phyloP scores from a whole-genome alignment of 257 asterid genomes.

The Eucommia ulmoides region DNA sequence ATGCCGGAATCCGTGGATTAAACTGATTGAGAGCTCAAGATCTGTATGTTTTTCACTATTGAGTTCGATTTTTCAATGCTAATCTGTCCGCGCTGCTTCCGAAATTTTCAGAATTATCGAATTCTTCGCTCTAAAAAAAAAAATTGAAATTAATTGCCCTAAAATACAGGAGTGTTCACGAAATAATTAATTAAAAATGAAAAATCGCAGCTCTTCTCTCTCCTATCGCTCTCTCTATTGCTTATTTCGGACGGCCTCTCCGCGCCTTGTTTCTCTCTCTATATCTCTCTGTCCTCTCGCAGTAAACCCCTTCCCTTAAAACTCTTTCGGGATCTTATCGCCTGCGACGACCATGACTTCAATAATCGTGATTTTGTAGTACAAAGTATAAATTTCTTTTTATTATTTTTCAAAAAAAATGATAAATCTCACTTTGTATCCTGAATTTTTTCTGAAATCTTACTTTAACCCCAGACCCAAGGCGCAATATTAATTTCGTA shows the following conservation, averaged over 20 bases:
- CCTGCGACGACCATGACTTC: no score
- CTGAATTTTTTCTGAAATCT: no score
- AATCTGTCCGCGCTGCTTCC: background rate
- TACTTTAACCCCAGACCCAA: no score
- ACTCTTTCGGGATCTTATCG: no score
- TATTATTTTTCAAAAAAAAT: no score
- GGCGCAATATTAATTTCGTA: no score
- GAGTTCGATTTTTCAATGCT: background rate
- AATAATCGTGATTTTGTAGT: no score
- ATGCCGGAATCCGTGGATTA: background rate
- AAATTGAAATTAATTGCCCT: conserved; percentile 25
- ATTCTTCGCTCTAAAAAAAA: no score
- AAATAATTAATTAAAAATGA: conserved; percentile 11
- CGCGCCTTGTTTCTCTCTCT: conserved; percentile 99
- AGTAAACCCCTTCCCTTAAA: no score
- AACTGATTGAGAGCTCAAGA: conserved; percentile 39
- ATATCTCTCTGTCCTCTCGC: conserved; percentile 9
- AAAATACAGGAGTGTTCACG: conserved; percentile 23
- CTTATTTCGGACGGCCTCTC: conserved; percentile 65
- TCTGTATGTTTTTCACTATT: conserved; percentile 25
- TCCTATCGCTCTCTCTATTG: conserved; percentile 23
- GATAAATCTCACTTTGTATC: no score
- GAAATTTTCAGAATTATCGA: no score
- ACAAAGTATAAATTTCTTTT: no score
- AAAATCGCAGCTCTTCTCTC: conserved; percentile 18